phyloP scores from a whole-genome alignment of 352 stramenopile species.

The Plasmopara viticola region DNA sequence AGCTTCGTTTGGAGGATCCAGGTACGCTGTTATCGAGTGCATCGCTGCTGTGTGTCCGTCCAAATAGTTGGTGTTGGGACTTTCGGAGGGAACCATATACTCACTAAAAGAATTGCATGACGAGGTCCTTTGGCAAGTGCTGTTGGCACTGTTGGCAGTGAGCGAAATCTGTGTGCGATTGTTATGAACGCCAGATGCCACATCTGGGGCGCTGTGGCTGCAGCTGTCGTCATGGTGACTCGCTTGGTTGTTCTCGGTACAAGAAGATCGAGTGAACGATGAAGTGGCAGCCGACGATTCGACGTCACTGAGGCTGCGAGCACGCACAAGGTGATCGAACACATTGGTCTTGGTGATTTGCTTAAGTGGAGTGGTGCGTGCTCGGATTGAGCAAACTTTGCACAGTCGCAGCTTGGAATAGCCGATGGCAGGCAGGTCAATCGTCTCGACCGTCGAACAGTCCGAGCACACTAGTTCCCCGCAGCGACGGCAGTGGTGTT shows the following conservation, averaged over 20 bases:
- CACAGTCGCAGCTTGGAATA: constrained; percentile 74
- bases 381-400: constrained; percentile 73
- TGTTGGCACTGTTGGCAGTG: constrained; percentile 6
- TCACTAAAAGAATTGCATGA: constrained; percentile 19
- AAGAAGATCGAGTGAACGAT: constrained; percentile 45
- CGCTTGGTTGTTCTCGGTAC: constrained; percentile 32
- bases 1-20: constrained; percentile 27
- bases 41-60: constrained; percentile 33
- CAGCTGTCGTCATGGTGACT: constrained; percentile 21
- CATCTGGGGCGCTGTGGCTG: constrained; percentile 22
- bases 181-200: constrained; percentile 7
- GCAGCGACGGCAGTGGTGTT: constrained; percentile 80
- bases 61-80: constrained; percentile 12
- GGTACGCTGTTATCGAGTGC: constrained; percentile 27
- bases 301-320: constrained; percentile 49
- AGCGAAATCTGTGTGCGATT: constrained; percentile 22
- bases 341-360: constrained; percentile 47
- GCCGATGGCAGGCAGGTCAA: constrained; percentile 69
- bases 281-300: constrained; percentile 19
- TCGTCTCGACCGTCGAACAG: constrained; percentile 62
- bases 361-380: constrained; percentile 66
- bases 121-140: constrained; percentile 10
- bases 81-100: constrained; percentile 13
- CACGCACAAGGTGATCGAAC: constrained; percentile 58
- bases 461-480: constrained; percentile 78